Base-by-base conservation (phyloP, 2,329 filamentous ascomycete genomes). In the Dactylonectria estremocensis region DNA sequence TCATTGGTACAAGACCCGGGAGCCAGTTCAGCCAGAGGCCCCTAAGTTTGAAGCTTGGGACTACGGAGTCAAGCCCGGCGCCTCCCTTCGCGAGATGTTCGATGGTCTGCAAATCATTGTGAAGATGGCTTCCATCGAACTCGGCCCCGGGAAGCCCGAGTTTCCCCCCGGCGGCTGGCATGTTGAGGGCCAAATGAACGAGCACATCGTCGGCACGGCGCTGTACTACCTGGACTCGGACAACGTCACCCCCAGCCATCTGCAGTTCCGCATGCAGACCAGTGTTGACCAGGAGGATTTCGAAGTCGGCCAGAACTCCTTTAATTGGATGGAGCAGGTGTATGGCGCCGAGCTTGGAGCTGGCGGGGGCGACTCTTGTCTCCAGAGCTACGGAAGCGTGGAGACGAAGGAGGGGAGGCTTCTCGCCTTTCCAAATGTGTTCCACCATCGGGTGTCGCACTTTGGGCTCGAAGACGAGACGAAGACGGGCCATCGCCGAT, bases 101-200 rank as follows among this genome's bases (percentile, higher is more conserved):
- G 20, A 62, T 3, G 56, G 69, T 0, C 53, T 77, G 2, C 90
- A 93, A 71, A 77, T 92, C 40, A 89, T 92, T 56, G 85, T 91
- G 35, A 91, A 92, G 73, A 81, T 93, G 69, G 84, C 59, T 22
- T 65, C 58, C 20, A 63, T 66, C 43, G 64, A 66, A 35, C 50
- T 66, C 11, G 66, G 35, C 1, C 56, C 59, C 2, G 28, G 50
- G 16, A 45, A 52, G n/a, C 40, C 88, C 1, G 6, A 4, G 0
- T 74, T 67, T 1, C 72, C 72, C 0, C 9, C 31, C 0, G 74
- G 74, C 3, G 58, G 61, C 4, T 76, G 73, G 74, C 73, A 76
- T 10, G 62, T 77, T 0, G 76, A 78, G 8, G 76, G 75, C 0
- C 71, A 73, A 43, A 71, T 74, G 69, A 78, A 78, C 4, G 77